phyloP scores from a whole-genome alignment of 1,139 yeast species.

The Candida glucosophila region DNA sequence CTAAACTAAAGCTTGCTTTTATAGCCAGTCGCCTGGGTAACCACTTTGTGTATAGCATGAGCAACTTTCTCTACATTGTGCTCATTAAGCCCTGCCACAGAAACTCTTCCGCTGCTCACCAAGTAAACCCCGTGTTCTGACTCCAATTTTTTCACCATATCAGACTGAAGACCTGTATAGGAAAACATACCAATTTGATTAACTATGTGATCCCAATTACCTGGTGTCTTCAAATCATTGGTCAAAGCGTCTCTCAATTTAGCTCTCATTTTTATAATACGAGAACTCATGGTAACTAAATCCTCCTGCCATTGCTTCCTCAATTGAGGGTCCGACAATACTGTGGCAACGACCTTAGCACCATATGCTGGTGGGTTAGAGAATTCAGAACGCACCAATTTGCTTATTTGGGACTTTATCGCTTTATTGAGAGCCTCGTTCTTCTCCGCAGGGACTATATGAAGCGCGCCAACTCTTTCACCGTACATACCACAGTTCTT shows the following conservation, averaged over 20 bases:
- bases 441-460: slow-evolving; percentile 46
- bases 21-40: too few relatives aligned
- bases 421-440: slow-evolving; percentile 38
- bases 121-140: slow-evolving; percentile 69
- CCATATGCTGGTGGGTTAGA: slow-evolving; percentile 97
- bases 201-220: slow-evolving; percentile 89
- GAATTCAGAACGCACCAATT: slow-evolving; percentile 72
- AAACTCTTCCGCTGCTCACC: slow-evolving; percentile 83
- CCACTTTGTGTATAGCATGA: slow-evolving; percentile 73
- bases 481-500: slow-evolving; percentile 97
- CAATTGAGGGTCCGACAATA: slow-evolving; percentile 58
- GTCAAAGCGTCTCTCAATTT: slow-evolving; percentile 55
- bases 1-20: too few relatives aligned
- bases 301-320: slow-evolving; percentile 79
- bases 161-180: slow-evolving; percentile 75
- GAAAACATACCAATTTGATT: slow-evolving; percentile 96
- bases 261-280: slow-evolving; percentile 73
- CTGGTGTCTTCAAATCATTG: slow-evolving; percentile 61
- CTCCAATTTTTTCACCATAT: slow-evolving; percentile 76
- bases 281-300: slow-evolving; percentile 78
- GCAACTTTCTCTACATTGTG: slow-evolving; percentile 76
- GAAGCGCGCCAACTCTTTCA: slow-evolving; percentile 94
- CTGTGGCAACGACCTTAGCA: slow-evolving; percentile 79
- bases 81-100: slow-evolving; percentile 88
- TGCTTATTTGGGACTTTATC: slow-evolving; percentile 66